Evolutionary conservation across 495 filamentous ascomycete species (phyloP).

Genomic region (Beverwykella pulmonaria): DNA sequence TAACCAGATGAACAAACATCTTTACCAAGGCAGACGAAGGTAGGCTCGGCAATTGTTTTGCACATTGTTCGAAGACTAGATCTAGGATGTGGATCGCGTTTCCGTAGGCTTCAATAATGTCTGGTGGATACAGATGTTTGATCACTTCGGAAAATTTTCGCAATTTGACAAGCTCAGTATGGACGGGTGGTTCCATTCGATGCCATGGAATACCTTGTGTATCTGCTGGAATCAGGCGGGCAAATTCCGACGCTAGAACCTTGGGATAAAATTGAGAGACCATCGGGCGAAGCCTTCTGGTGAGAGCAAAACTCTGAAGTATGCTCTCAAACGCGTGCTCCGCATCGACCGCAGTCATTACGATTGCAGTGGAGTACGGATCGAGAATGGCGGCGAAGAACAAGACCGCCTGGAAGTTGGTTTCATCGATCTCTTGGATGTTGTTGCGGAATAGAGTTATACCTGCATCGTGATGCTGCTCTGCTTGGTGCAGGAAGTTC

Average conservation of each 20-base stretch:
- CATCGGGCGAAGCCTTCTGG: constrained; percentile 12
- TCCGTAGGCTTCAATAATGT: constrained; percentile 25
- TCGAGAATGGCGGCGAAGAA: constrained; percentile 18
- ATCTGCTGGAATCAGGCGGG: constrained; percentile 17
- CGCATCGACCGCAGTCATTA: not conserved
- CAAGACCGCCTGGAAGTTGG: constrained; percentile 29
- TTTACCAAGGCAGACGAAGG: constrained; percentile 20
- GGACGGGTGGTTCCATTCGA: not conserved
- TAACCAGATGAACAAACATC: constrained; percentile 14
- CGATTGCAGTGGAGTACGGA: constrained; percentile 22
- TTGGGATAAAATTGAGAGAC: not conserved
- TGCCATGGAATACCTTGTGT: constrained; percentile 10
- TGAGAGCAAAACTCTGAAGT: constrained; percentile 15
- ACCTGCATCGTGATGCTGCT: constrained; percentile 21
- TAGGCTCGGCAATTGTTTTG: not conserved
- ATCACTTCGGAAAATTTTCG: constrained; percentile 15
- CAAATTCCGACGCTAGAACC: constrained; percentile 10
- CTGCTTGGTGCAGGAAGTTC: constrained; percentile 20
- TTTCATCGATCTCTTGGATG: constrained; percentile 13
- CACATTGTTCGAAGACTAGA: not conserved
- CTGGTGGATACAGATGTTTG: constrained; percentile 10
- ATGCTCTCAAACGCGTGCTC: constrained; percentile 10
- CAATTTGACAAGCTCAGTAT: constrained; percentile 14
- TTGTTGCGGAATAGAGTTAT: constrained; percentile 16
- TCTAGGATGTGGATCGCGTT: constrained; percentile 21